These are phyloP conservation scores for Ogataea nitratoaversa DNA, from an alignment of 805 yeast species.

Conservation along the genomic window DNA sequence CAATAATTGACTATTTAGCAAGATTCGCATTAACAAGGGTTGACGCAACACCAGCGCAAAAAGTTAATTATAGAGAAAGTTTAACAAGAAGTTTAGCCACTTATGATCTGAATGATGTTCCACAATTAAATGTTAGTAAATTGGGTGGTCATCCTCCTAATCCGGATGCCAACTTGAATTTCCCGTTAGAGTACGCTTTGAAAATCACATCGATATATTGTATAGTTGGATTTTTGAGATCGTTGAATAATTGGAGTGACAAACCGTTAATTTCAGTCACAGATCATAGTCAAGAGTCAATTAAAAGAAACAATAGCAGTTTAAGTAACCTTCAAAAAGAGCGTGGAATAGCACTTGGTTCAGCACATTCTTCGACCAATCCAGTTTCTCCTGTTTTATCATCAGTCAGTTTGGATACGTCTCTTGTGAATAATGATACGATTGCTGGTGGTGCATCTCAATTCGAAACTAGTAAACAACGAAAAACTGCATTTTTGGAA, in stretches of 20 bases:
- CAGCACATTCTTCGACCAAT: slow-evolving; percentile 21
- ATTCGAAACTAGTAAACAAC: slow-evolving; percentile 77
- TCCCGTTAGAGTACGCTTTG: slow-evolving; percentile 79
- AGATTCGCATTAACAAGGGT: slow-evolving; percentile 66
- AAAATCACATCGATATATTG: slow-evolving; percentile 78
- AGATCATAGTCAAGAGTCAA: too few relatives aligned
- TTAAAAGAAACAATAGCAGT: too few relatives aligned
- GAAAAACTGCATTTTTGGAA: slow-evolving; percentile 77
- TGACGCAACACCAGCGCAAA: slow-evolving; percentile 67
- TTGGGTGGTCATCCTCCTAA: slow-evolving; percentile 51
- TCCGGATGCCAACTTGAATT: slow-evolving; percentile 47
- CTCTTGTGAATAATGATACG: slow-evolving; percentile 12
- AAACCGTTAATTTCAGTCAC: slow-evolving; percentile 31
- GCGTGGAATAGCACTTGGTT: slow-evolving; percentile 14
- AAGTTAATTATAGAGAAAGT: slow-evolving; percentile 47
- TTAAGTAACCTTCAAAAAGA: slow-evolving; percentile 11
- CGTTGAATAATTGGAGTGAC: slow-evolving; percentile 85
- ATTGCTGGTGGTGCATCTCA: slow-evolving; percentile 72
- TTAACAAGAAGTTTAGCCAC: slow-evolving; percentile 59
- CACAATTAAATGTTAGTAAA: slow-evolving; percentile 69
- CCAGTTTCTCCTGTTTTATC: slow-evolving; percentile 25
- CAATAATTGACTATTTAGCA: slow-evolving; percentile 72
- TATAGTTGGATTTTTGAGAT: slow-evolving; percentile 75
- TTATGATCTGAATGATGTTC: slow-evolving; percentile 68
- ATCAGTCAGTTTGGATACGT: slow-evolving; percentile 11